phyloP scores from a whole-genome alignment of 1,284 basidiomycete genomes.

The Trichosporon asahii region DNA sequence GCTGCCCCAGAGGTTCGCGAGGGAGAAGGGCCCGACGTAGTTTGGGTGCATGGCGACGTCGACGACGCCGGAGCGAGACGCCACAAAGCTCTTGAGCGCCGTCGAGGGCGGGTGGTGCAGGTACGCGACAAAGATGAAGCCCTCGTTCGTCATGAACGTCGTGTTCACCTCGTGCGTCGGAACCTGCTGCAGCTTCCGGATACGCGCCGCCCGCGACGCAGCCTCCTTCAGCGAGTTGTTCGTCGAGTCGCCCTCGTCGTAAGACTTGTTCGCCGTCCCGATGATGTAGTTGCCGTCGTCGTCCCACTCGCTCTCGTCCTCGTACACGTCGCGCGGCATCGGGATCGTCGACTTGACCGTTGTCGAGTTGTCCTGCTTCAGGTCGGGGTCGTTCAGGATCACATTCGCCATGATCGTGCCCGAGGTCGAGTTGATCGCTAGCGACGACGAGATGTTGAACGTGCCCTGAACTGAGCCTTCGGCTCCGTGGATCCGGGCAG shows the following conservation, averaged over 20 bases:
- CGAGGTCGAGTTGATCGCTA: slow-evolving; percentile 45
- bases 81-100: slow-evolving; percentile 33
- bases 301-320: neutral
- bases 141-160: slow-evolving; percentile 41
- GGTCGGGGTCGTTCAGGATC: slow-evolving; percentile 38
- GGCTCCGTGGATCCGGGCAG: slow-evolving; percentile 32
- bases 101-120: slow-evolving; percentile 40
- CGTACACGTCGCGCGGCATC: slow-evolving; percentile 14
- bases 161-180: slow-evolving; percentile 35
- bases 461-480: slow-evolving; percentile 42
- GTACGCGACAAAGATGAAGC: slow-evolving; percentile 43
- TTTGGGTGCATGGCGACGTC: slow-evolving; percentile 42
- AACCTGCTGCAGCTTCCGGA: slow-evolving; percentile 6
- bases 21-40: slow-evolving; percentile 46
- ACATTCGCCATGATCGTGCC: slow-evolving; percentile 43
- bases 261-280: neutral
- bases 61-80: slow-evolving; percentile 40
- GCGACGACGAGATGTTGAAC: slow-evolving; percentile 44
- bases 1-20: slow-evolving; percentile 41
- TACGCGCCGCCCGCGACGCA: slow-evolving; percentile 8
- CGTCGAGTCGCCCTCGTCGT: neutral
- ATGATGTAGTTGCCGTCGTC: neutral
- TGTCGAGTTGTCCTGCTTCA: slow-evolving; percentile 21
- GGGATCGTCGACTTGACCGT: slow-evolving; percentile 18
- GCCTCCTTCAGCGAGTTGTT: neutral